Base-by-base conservation (phyloP, 306 rosid genomes). In the Citrullus colocynthis region DNA sequence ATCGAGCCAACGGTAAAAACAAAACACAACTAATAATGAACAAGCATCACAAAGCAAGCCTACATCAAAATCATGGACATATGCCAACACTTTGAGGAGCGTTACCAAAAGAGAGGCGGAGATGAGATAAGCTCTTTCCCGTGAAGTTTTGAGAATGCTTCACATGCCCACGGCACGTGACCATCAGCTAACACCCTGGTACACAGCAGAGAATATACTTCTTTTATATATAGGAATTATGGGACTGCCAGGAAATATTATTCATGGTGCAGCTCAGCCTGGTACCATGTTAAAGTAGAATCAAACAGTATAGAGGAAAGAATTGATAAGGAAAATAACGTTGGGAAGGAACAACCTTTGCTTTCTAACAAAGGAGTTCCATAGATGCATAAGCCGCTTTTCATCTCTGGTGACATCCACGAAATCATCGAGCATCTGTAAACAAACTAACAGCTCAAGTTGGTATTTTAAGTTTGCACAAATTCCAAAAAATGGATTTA, bases 381-480 rank as follows among this genome's bases (percentile, higher is more conserved):
- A 95, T 80, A 95, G 97, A 85, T 95, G 97, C 99, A 95, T 95
- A 69, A 95, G 89, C 81, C 91, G 88, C 83, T 95, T 95, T 86
- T 95, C 99, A 79, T 89, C 92, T 87, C 89, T 90, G 83, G 90
- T 87, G 84, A 95, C 99, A 85, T 95, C 99, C 82, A 95, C 99
- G 85, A 95, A 95, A 88, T 95, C 99, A 78, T 95, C 99, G 70
- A 95, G 99, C 99, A 95, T 95, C 99, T 95, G 93, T 84, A 85
- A 82, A 78, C 79, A 85, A 82, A 78, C 79, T 76, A 70, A 82
- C 48, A 80, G 67, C 65, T 78, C 57, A 45, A 51, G 80, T 86
- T 85, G 81, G 71, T 71, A 67, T 79, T 73, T 44, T 14, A 5
- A 61, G 71, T 21, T 69, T 42, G 4, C 28, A 13, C 58, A 9